Evolutionary conservation across 768 basidiomycete species (phyloP).

Genomic region (Strobilomyces dryophilus): DNA sequence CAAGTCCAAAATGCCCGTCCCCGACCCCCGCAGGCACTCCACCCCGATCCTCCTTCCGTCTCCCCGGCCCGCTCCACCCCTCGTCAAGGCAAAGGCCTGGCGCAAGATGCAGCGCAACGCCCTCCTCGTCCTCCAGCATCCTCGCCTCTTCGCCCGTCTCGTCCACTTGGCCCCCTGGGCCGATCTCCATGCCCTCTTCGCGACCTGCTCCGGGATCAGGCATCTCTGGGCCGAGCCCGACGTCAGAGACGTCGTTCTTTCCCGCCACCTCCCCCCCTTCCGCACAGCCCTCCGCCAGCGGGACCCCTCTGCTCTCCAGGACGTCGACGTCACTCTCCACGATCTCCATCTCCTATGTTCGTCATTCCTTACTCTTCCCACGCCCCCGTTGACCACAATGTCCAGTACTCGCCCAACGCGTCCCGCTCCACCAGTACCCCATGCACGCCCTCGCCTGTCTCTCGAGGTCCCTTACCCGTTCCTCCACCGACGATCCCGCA

Average conservation of each 20-base stretch:
- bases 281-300: slow-evolving; percentile 37
- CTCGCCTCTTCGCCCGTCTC: slow-evolving; percentile 32
- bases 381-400: slow-evolving; percentile 4
- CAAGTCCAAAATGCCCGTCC: background rate
- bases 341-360: slow-evolving; percentile 65
- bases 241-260: slow-evolving; percentile 38
- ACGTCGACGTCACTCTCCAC: slow-evolving; percentile 49
- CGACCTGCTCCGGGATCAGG: slow-evolving; percentile 34
- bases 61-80: slow-evolving; percentile 3
- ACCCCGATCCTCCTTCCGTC: background rate
- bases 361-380: slow-evolving; percentile 28
- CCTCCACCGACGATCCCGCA: slow-evolving; percentile 28
- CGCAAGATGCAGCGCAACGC: slow-evolving; percentile 26
- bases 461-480: slow-evolving; percentile 32
- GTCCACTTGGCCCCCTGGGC: slow-evolving; percentile 33
- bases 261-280: slow-evolving; percentile 58
- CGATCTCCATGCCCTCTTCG: slow-evolving; percentile 39
- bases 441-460: slow-evolving; percentile 58
- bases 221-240: slow-evolving; percentile 29
- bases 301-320: slow-evolving; percentile 38
- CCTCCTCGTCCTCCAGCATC: slow-evolving; percentile 29
- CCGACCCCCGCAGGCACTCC: background rate
- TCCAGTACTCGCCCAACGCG: slow-evolving; percentile 60
- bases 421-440: slow-evolving; percentile 68
- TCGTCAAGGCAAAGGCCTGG: slow-evolving; percentile 21